Conservation (phyloP, 2,329 filamentous ascomycete species). For the Neopestalotiopsis clavispora region DNA sequence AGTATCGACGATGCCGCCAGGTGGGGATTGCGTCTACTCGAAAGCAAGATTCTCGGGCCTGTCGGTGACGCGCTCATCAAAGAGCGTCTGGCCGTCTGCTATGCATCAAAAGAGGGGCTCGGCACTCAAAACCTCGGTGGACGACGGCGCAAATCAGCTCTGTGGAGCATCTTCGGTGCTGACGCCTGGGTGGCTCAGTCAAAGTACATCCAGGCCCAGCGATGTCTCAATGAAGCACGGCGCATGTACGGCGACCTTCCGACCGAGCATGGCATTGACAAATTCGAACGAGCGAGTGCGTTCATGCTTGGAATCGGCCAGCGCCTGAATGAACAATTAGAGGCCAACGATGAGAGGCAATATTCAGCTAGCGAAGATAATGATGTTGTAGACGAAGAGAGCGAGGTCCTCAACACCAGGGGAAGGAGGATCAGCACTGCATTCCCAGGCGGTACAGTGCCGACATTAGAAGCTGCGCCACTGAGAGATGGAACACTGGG, state of each 20-base stretch:
- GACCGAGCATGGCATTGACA: constrained; percentile 54
- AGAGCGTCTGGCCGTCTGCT: constrained; percentile 86
- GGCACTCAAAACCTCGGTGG: constrained; percentile 72
- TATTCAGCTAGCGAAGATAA: constrained; percentile 22
- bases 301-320: constrained; percentile 59
- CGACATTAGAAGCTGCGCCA: constrained; percentile 56
- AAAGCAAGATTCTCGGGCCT: constrained; percentile 74
- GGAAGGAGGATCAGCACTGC: constrained; percentile 62
- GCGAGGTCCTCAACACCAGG: constrained; percentile 51
- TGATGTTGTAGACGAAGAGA: constrained; percentile 35
- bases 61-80: constrained; percentile 83
- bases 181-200: constrained; percentile 82
- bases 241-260: constrained; percentile 57
- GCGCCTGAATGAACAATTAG: constrained; percentile 52
- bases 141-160: constrained; percentile 81
- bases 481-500: constrained; percentile 34
- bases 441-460: constrained; percentile 41
- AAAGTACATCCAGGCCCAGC: constrained; percentile 79
- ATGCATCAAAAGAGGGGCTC: constrained; percentile 72
- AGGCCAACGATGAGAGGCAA: constrained; percentile 32
- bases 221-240: constrained; percentile 74
- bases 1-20: constrained; percentile 85
- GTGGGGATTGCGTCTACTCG: constrained; percentile 82
- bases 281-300: constrained; percentile 55
- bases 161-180: constrained; percentile 85